Evolutionary conservation across 768 basidiomycete species (phyloP).

Genomic region (Amanita subjunquillea): DNA sequence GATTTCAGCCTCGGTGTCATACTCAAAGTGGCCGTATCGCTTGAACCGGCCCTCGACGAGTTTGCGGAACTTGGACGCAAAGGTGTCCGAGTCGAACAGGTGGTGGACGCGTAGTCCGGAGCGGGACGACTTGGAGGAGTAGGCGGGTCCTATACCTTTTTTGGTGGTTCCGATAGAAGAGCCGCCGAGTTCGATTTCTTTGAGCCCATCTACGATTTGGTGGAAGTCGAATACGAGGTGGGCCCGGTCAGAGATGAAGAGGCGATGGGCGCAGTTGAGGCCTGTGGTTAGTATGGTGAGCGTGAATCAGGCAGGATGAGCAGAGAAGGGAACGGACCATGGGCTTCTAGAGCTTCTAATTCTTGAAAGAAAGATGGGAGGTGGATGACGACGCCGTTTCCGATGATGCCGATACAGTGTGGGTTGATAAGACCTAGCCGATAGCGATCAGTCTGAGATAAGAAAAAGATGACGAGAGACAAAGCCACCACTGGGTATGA

Average conservation of each 20-base stretch:
- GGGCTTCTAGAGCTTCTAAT: constrained; percentile 71
- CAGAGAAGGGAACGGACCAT: constrained; percentile 43
- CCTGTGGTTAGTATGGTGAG: constrained; percentile 32
- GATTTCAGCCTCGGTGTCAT: constrained; percentile 97
- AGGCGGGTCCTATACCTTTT: constrained; percentile 97
- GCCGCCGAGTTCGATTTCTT: constrained; percentile 94
- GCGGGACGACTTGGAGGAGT: constrained; percentile 94
- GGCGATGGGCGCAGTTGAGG: constrained; percentile 70
- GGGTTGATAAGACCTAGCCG: constrained; percentile 74
- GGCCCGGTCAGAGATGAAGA: constrained; percentile 93
- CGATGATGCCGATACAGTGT: constrained; percentile 77
- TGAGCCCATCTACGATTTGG: constrained; percentile 97
- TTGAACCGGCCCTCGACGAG: constrained; percentile 97
- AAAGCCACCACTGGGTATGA: constrained; percentile 75
- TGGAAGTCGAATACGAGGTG: constrained; percentile 99
- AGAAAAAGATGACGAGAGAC: constrained; percentile 2
- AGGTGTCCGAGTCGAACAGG: constrained; percentile 77
- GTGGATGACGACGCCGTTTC: constrained; percentile 93
- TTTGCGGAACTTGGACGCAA: constrained; percentile 87
- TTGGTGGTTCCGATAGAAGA: constrained; percentile 96
- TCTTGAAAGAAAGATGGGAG: constrained; percentile 92
- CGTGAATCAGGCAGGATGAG: not conserved
- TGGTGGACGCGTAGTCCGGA: constrained; percentile 96
- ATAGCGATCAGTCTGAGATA: not conserved
- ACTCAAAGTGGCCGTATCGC: constrained; percentile 95